Percentiles rank a stretch among this genome's conserved stretches.
These are phyloP conservation scores for Aphanomyces euteiches DNA, from an alignment of 352 stramenopile species.

Conservation along the genomic window DNA sequence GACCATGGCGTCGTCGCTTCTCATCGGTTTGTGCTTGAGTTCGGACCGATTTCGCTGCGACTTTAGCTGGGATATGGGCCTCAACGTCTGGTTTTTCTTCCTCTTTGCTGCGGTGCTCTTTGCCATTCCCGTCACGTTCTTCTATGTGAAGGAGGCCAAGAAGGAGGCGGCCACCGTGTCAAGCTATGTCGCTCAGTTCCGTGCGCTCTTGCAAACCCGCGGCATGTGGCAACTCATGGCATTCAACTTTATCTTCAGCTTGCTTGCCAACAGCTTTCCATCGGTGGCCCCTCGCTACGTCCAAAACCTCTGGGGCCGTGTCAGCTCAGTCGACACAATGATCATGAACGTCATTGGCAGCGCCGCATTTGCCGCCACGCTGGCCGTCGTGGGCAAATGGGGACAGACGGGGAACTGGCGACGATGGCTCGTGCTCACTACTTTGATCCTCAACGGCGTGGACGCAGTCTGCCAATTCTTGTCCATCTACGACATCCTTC, in stretches of 20 bases:
- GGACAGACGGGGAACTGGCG: constrained; percentile 45
- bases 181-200: background rate
- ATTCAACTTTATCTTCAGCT: constrained; percentile 26
- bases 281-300: constrained; percentile 11
- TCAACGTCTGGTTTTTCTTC: constrained; percentile 1
- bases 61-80: constrained; percentile 10
- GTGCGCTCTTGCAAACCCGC: constrained; percentile 5
- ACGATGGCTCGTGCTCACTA: constrained; percentile 38
- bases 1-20: background rate
- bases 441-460: constrained; percentile 41
- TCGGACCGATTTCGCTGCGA: background rate
- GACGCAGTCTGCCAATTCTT: constrained; percentile 37
- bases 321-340: constrained; percentile 3
- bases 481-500: constrained; percentile 45
- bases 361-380: background rate
- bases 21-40: constrained; percentile 13
- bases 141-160: constrained; percentile 13
- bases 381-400: constrained; percentile 10
- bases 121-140: background rate
- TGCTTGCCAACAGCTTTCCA: background rate
- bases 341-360: constrained; percentile 8
- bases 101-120: background rate
- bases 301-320: background rate
- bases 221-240: constrained; percentile 12
- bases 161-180: constrained; percentile 12